phyloP scores from a whole-genome alignment of 1,284 basidiomycete species.

The Albatrellus sp. region DNA sequence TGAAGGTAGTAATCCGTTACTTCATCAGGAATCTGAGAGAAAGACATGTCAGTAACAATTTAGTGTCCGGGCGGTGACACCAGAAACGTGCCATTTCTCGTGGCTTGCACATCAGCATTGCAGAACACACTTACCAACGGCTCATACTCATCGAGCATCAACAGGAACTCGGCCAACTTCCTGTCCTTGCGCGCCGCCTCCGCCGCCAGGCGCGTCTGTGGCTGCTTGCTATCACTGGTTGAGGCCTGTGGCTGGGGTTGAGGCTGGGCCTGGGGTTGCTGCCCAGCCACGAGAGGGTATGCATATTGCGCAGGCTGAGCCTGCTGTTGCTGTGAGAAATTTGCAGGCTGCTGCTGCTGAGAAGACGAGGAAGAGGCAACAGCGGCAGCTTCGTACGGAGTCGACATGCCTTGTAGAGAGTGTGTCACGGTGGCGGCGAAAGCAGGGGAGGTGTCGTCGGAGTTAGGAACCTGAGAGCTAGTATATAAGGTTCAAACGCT shows the following conservation, averaged over 20 bases:
- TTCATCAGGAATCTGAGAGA: constrained; percentile 86
- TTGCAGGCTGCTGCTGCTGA: constrained; percentile 3
- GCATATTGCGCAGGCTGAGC: constrained; percentile 8
- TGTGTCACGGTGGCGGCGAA: background rate
- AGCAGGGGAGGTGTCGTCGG: background rate
- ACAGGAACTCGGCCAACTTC: constrained; percentile 87
- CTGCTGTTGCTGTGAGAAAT: constrained; percentile 8
- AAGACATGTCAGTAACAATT: background rate
- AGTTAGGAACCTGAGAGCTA: background rate
- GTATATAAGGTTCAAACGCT: background rate
- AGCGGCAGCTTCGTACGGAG: constrained; percentile 3
- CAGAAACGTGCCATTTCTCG: background rate
- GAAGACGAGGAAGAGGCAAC: constrained; percentile 9
- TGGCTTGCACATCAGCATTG: background rate
- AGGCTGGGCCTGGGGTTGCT: constrained; percentile 9
- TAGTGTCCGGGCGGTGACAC: background rate
- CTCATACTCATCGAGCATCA: constrained; percentile 95
- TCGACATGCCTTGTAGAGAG: background rate
- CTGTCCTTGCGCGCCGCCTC: constrained; percentile 83
- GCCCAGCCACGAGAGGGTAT: constrained; percentile 12
- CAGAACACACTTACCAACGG: constrained; percentile 58
- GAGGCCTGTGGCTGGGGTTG: constrained; percentile 6
- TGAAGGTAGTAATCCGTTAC: constrained; percentile 98
- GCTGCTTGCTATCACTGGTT: constrained; percentile 12
- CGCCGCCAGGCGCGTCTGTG: constrained; percentile 53